Percentiles rank a stretch among this genome's conserved stretches.
Conservation (phyloP, 768 basidiomycete species). For the Paxillus rubicundulus region DNA sequence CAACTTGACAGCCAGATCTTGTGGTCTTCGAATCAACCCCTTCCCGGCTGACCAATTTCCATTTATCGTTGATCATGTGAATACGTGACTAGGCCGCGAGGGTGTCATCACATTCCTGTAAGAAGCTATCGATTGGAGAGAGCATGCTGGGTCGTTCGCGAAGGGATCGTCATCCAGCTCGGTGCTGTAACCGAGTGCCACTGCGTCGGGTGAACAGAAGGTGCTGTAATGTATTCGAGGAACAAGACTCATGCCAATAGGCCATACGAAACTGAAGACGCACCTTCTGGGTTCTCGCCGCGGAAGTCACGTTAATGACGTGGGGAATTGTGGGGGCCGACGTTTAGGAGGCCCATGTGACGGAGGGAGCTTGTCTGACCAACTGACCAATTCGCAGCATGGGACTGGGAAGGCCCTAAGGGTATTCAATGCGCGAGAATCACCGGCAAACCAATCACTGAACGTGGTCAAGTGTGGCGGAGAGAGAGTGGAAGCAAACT, state of each 20-base stretch:
- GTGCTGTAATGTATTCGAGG: constrained; percentile 6
- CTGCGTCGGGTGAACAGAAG: constrained; percentile 23
- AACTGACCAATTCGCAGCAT: not conserved
- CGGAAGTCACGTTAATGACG: constrained; percentile 13
- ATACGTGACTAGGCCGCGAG: constrained; percentile 22
- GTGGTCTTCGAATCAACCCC: constrained; percentile 9
- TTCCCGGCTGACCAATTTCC: constrained; percentile 7
- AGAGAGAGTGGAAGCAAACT: constrained; percentile 24
- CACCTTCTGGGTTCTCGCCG: constrained; percentile 8
- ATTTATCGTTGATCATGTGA: constrained; percentile 15
- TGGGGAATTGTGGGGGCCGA: constrained; percentile 20
- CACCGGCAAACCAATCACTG: constrained; percentile 8
- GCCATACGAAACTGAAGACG: not conserved
- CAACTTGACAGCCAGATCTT: constrained; percentile 13
- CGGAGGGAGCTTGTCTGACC: not conserved
- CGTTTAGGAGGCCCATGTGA: constrained; percentile 16
- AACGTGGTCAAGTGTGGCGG: constrained; percentile 8
- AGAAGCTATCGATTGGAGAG: no score
- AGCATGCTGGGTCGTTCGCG: constrained; percentile 22
- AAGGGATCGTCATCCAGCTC: constrained; percentile 35
- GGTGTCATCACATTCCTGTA: constrained; percentile 10
- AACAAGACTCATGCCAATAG: not conserved
- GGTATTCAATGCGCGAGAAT: not conserved
- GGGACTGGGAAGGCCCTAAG: not conserved
- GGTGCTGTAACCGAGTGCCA: constrained; percentile 9